phyloP scores from a whole-genome alignment of 2,329 filamentous ascomycete species.

The Aureobasidium sp. region DNA sequence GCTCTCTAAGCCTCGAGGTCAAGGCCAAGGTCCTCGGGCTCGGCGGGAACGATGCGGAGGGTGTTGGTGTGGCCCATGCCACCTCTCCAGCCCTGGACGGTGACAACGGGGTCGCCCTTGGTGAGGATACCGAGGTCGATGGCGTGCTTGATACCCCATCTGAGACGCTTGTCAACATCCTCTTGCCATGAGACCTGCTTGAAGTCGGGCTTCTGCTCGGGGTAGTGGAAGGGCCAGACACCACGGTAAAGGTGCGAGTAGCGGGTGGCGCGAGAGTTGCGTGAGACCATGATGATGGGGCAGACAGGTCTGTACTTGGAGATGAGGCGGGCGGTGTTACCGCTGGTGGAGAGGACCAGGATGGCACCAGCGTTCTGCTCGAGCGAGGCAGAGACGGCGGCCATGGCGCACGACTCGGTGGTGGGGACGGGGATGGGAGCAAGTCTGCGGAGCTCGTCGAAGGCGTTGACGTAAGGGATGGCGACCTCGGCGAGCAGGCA shows the following conservation, averaged over 20 bases:
- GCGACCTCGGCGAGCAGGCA: constrained; percentile 95
- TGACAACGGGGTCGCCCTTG: constrained; percentile 68
- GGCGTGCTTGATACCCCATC: constrained; percentile 88
- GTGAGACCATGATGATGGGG: constrained; percentile 98
- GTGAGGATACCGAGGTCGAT: constrained; percentile 71
- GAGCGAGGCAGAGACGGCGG: constrained; percentile 87
- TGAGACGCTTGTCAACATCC: constrained; percentile 94
- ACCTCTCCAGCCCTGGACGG: constrained; percentile 86
- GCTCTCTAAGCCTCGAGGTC: constrained; percentile 38
- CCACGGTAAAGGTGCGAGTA: constrained; percentile 95
- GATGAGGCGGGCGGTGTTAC: constrained; percentile 86
- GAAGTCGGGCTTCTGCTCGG: constrained; percentile 92
- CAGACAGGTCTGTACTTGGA: constrained; percentile 99
- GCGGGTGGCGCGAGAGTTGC: constrained; percentile 73
- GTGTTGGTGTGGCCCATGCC: constrained; percentile 92
- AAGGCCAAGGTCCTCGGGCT: constrained; percentile 42
- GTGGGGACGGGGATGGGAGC: constrained; percentile 78
- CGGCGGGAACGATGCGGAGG: constrained; percentile 45
- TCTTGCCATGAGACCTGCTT: constrained; percentile 92
- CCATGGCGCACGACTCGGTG: constrained; percentile 90
- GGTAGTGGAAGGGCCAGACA: constrained; percentile 95
- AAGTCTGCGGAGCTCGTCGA: constrained; percentile 86
- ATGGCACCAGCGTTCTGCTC: constrained; percentile 96
- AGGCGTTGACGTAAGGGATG: constrained; percentile 93
- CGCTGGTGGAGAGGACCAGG: constrained; percentile 88